These are phyloP conservation scores for Echeveria elegans DNA, from an alignment of 164 flowering plant genomes.

Conservation along the genomic window DNA sequence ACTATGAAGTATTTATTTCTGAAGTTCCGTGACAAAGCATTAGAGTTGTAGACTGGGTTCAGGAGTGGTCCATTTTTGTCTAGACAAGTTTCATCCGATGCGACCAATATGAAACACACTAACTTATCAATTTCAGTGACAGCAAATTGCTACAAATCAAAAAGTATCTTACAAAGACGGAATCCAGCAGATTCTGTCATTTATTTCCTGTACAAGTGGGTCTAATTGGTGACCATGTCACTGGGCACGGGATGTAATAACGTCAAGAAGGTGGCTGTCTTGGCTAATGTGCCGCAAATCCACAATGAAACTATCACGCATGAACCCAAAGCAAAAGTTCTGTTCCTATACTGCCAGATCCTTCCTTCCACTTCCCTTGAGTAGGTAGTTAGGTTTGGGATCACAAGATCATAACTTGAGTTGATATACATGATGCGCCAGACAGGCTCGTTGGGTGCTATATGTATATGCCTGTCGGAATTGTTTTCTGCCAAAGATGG, in stretches of 20 bases:
- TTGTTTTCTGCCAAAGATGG: constrained; percentile 24
- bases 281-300: constrained; percentile 59
- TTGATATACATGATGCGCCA: constrained; percentile 50
- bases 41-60: too few species aligned
- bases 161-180: too few species aligned
- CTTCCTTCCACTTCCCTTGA: constrained; percentile 53
- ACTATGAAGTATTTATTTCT: too few species aligned
- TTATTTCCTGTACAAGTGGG: too few species aligned
- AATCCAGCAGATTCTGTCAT: constrained; percentile 17
- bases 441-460: constrained; percentile 31
- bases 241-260: constrained; percentile 17
- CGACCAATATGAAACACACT: too few species aligned
- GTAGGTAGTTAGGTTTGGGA: constrained; percentile 37
- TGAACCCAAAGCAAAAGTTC: constrained; percentile 91
- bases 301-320: constrained; percentile 47
- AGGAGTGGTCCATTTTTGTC: too few species aligned
- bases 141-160: too few species aligned
- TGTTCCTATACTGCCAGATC: constrained; percentile 75
- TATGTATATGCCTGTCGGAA: constrained; percentile 7
- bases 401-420: constrained; percentile 61
- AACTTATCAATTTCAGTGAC: too few species aligned
- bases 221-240: too few species aligned
- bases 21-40: too few species aligned
- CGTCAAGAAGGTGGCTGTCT: constrained; percentile 47
- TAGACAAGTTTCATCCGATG: too few species aligned